phyloP scores from a whole-genome alignment of 2,329 filamentous ascomycete species.

The Emmonsia crescens region DNA sequence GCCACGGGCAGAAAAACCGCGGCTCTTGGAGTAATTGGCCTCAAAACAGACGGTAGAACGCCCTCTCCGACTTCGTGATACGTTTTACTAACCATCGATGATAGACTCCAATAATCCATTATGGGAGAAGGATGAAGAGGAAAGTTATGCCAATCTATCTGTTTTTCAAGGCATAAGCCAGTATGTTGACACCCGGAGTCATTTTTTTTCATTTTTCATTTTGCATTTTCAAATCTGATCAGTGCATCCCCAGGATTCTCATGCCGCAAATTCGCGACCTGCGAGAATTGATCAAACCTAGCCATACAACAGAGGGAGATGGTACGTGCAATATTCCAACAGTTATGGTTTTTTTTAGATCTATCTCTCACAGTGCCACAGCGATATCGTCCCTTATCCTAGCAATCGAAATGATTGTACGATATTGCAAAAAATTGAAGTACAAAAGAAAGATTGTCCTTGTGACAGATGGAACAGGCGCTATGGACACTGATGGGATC shows the following conservation, averaged over 20 bases:
- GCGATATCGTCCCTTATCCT: constrained; percentile 75
- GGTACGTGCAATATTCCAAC: constrained; percentile 32
- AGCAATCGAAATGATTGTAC: constrained; percentile 74
- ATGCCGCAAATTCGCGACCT: constrained; percentile 62
- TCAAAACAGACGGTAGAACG: constrained; percentile 58
- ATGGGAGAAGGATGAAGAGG: constrained; percentile 39
- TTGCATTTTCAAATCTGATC: constrained; percentile 34
- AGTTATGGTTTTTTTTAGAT: background rate
- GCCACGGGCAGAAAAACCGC: constrained; percentile 63
- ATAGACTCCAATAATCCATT: constrained; percentile 58
- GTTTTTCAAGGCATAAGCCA: constrained; percentile 57
- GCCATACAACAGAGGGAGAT: constrained; percentile 60
- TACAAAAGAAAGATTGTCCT: constrained; percentile 71
- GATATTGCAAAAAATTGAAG: constrained; percentile 70
- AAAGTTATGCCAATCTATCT: constrained; percentile 70
- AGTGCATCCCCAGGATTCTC: constrained; percentile 36
- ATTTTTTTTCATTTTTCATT: too few species aligned
- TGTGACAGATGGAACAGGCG: constrained; percentile 67
- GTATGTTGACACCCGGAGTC: constrained; percentile 32
- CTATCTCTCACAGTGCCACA: constrained; percentile 19
- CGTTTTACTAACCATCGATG: constrained; percentile 1
- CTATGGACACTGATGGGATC: constrained; percentile 61
- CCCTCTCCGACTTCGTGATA: background rate
- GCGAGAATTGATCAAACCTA: constrained; percentile 54
- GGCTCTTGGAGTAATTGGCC: constrained; percentile 66